Evolutionary conservation across 1,284 basidiomycete genomes (phyloP), one percentile per base, ranked within the genome.

Genomic region (Schizophyllum amplum): DNA sequence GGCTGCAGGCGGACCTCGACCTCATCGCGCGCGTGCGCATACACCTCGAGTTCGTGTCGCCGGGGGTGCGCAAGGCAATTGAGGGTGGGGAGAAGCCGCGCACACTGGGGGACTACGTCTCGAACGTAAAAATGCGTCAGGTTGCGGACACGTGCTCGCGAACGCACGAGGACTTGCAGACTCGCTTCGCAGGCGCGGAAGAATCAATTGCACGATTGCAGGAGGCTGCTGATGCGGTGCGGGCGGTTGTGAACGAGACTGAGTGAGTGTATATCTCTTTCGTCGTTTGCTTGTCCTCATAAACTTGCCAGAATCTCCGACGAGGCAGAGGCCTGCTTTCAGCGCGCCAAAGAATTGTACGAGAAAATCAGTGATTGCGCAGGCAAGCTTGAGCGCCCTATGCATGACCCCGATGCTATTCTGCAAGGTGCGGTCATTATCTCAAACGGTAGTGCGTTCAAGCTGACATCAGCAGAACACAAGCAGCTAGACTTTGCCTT

Each of bases 71-170:
- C 46, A 82, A 78, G 61, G 82, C 84, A 2, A 86, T 88, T 53
- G 85, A 88, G 58, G 72, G 77, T 0, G 87, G 87, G 24, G 83
- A 84, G 53, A 81, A 75, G 55, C 77, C 77, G 5, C 76, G 89
- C 52, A 86, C 83, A n/a, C 68, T 92, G 55, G 88, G 84, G 5
- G 87, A 90, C 66, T 93, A 92, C 68, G 89, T 93, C 21, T 85
- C 83, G 25, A 78, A 76, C 61, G 79, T 74, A 55, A 90, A 86
- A 72, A 92, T 93, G 88, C 78, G 80, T 59, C 80, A 91, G 63
- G 89, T 92, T 0, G 83, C 83, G 1, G 84, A 87, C 24, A 83
- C 81, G 4, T 92, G 91, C 66, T 68, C 74, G n/a, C 79, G 81
- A 58, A 82, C 84, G 25, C 84, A 91, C 70, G 87, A 79, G 53